These are phyloP conservation scores for Hanseniaspora occidentalis DNA, from an alignment of 805 yeast species.

Conservation along the genomic window DNA sequence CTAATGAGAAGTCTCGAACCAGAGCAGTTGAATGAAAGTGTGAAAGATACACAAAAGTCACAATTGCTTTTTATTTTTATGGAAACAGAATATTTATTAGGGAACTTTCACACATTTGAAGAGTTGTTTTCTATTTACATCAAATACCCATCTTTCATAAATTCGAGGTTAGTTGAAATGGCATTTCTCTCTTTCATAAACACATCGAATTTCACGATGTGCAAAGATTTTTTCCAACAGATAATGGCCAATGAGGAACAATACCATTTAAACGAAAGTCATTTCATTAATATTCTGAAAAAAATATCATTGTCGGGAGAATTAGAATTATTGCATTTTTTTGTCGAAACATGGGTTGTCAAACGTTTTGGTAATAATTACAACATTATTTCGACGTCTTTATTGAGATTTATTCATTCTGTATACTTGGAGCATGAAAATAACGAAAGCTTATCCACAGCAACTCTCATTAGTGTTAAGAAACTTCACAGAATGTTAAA, in stretches of 20 bases:
- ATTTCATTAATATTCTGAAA: constrained; percentile 12
- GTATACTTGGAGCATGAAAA: constrained; percentile 14
- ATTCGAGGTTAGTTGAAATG: constrained; percentile 12
- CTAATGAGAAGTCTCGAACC: not conserved
- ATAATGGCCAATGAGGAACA: constrained; percentile 19
- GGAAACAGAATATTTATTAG: constrained; percentile 11
- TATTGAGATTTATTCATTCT: constrained; percentile 8
- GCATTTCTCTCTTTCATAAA: constrained; percentile 19
- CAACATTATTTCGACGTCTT: constrained; percentile 1
- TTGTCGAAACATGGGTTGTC: constrained; percentile 17
- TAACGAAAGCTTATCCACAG: not conserved
- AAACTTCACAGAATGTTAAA: not conserved
- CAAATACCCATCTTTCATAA: constrained; percentile 11
- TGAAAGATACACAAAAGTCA: constrained; percentile 3
- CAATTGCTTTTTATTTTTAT: constrained; percentile 10
- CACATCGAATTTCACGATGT: constrained; percentile 17
- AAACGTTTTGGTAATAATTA: constrained; percentile 5
- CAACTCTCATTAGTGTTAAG: not conserved
- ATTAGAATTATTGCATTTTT: constrained; percentile 11
- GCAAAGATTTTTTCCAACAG: constrained; percentile 21
- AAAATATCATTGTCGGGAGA: constrained; percentile 12
- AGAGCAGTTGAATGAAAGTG: not conserved
- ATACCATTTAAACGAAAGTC: constrained; percentile 13
- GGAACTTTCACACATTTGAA: constrained; percentile 16
- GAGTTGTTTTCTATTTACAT: constrained; percentile 19